Evolutionary conservation across 495 filamentous ascomycete species (phyloP).

Genomic region (Chaetomium tenue): DNA sequence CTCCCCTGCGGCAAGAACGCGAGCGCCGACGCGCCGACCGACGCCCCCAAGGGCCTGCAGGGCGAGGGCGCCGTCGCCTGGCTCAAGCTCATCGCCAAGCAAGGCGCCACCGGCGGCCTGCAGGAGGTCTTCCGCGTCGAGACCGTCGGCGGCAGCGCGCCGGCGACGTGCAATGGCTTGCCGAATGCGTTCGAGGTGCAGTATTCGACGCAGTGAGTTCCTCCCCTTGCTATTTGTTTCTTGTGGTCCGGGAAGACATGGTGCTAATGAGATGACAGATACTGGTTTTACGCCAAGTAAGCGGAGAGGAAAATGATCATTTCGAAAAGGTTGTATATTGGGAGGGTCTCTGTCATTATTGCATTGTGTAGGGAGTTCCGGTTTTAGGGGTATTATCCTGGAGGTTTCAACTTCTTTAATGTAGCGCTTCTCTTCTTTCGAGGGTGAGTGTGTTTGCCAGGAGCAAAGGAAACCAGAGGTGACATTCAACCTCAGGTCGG

Average conservation of each 20-base stretch:
- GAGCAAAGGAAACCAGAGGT: conserved; percentile 18
- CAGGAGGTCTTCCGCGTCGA: conserved; percentile 81
- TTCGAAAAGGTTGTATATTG: conserved; percentile 8
- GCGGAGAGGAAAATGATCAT: neutral
- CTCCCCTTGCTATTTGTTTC: neutral
- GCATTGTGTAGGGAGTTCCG: conserved; percentile 13
- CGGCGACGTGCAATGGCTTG: conserved; percentile 69
- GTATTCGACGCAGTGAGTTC: conserved; percentile 78
- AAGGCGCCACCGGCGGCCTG: conserved; percentile 58
- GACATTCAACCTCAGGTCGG: neutral
- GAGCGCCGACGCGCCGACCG: conserved; percentile 56
- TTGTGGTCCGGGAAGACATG: neutral
- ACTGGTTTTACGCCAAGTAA: conserved; percentile 42
- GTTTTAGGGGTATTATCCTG: conserved; percentile 11
- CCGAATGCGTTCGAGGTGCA: conserved; percentile 62
- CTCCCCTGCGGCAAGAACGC: conserved; percentile 59
- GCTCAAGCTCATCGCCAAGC: conserved; percentile 59
- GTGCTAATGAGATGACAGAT: conserved; percentile 29
- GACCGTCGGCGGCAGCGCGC: conserved; percentile 79
- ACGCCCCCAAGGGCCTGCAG: conserved; percentile 51
- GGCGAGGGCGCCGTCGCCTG: conserved; percentile 65
- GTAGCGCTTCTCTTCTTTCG: neutral
- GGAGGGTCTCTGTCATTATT: neutral
- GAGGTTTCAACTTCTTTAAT: conserved; percentile 7
- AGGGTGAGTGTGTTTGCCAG: conserved; percentile 12